Evolutionary conservation across 805 yeast genomes (phyloP), one percentile per base, ranked within the genome.

Genomic region (Spathaspora sp.): DNA sequence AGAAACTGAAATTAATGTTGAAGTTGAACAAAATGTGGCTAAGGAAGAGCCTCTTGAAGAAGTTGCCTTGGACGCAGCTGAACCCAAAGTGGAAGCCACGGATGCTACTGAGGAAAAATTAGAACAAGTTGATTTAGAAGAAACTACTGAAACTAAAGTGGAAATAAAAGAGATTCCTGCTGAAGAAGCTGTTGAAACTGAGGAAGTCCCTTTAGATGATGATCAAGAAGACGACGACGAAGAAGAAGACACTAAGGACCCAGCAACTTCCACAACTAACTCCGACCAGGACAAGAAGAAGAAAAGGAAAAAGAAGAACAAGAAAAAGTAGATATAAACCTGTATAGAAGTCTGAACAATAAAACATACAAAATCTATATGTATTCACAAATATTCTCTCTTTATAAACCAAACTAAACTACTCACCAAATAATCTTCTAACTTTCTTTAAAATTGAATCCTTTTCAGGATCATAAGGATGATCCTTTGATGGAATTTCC

Each of bases 391-490:
- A 35, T 17, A 35, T 14, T 11, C 40, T 35, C 40, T 35, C n/a
- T n/a, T 35, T n/a, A 35, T n/a, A 35, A 35, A 35, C 11, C 18
- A 6, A 16, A 7, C 16, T n/a, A 42, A 14, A 23, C 44, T 42
- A 90, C 73, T 94, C 98, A 44, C 99, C 98, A 74, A 93, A 92
- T 57, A 94, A 75, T 67, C 97, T 85, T 76, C 96, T 87, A 32
- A 94, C 99, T 68, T 96, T 87, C 72, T 93, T 86, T 70, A 94
- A 79, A 42, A 94, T 91, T 18, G 96, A 87, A 70, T 94, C 99
- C 82, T 93, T 94, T 68, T 93, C 98, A 18, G 99, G 99, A 68
- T 94, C 96, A 68, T 94, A 94, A 19, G 99, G 98, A 68, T 94
- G 98, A 65, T 94, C 99, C 75, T 94, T 94, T 14, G 97, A 90